phyloP scores from a whole-genome alignment of 257 asterid genomes.

The Phtheirospermum japonicum region DNA sequence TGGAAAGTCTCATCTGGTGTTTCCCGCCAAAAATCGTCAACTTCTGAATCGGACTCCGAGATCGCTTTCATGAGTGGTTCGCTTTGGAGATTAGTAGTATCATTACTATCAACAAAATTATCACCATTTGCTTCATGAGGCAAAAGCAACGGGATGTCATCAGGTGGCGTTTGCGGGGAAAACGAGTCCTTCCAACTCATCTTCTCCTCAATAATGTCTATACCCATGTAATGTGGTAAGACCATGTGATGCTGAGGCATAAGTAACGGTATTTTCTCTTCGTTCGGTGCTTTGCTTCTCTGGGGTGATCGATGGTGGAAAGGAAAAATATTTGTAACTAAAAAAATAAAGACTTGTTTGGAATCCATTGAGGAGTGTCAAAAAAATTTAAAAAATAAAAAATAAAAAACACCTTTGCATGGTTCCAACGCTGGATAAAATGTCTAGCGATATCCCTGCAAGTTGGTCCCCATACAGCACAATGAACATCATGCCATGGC shows the following conservation, averaged over 20 bases:
- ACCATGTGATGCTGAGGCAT: constrained; percentile 99
- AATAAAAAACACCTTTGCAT: constrained; percentile 70
- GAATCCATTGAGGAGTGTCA: constrained; percentile 18
- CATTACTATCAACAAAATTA: constrained; percentile 29
- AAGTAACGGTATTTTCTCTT: constrained; percentile 79
- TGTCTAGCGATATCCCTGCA: constrained; percentile 96
- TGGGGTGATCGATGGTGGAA: constrained; percentile 31
- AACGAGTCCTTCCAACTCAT: constrained; percentile 46
- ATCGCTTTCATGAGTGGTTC: constrained; percentile 24
- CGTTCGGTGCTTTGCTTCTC: constrained; percentile 91
- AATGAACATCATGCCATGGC: constrained; percentile 99
- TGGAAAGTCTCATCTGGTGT: constrained; percentile 49
- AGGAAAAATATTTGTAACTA: constrained; percentile 28
- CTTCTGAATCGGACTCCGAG: constrained; percentile 34
- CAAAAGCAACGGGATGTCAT: constrained; percentile 79
- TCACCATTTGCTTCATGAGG: constrained; percentile 67
- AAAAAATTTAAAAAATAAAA: too few species aligned
- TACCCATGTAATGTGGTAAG: constrained; percentile 94
- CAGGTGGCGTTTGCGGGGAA: constrained; percentile 66
- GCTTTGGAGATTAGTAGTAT: constrained; percentile 26
- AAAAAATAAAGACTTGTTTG: constrained; percentile 15
- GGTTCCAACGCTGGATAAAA: constrained; percentile 98
- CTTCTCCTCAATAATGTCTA: constrained; percentile 38
- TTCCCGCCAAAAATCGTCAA: constrained; percentile 49
- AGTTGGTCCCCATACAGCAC: constrained; percentile 97